These are phyloP conservation scores for Moesziomyces aphidis DNA, from an alignment of 1,284 basidiomycete genomes.

Conservation along the genomic window DNA sequence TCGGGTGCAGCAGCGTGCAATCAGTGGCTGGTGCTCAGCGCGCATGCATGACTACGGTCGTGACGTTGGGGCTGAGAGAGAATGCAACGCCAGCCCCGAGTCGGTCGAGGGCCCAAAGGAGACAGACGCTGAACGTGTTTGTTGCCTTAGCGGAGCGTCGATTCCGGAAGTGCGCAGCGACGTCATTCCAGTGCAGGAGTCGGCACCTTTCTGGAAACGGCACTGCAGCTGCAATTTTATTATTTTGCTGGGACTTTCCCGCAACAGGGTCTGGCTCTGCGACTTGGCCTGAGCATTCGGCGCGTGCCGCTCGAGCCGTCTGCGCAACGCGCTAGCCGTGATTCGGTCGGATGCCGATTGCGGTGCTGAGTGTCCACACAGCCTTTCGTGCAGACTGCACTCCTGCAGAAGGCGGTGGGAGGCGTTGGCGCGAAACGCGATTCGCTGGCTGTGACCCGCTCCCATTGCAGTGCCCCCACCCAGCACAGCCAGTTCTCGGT, in stretches of 20 bases:
- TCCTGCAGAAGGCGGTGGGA: no score
- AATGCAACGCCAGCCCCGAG: background rate
- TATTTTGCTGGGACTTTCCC: background rate
- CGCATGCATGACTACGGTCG: background rate
- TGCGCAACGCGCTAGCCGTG: background rate
- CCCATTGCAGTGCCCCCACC: no score
- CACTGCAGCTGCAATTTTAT: background rate
- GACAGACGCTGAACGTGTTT: background rate
- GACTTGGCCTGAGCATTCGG: background rate
- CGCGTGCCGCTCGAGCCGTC: background rate
- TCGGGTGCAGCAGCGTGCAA: no score
- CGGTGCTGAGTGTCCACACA: background rate
- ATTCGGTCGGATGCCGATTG: background rate
- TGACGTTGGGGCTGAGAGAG: background rate
- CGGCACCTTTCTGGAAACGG: no score
- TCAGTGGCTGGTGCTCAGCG: no score
- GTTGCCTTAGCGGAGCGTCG: background rate
- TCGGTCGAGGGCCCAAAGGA: background rate
- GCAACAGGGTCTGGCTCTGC: background rate
- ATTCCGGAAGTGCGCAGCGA: background rate
- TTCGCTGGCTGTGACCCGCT: background rate
- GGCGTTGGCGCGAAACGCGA: background rate
- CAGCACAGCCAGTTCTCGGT: background rate
- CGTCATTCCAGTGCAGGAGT: background rate
- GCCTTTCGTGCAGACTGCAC: background rate